Evolutionary conservation across 1,284 basidiomycete genomes (phyloP).

Genomic region (Sanghuangporus baumii): DNA sequence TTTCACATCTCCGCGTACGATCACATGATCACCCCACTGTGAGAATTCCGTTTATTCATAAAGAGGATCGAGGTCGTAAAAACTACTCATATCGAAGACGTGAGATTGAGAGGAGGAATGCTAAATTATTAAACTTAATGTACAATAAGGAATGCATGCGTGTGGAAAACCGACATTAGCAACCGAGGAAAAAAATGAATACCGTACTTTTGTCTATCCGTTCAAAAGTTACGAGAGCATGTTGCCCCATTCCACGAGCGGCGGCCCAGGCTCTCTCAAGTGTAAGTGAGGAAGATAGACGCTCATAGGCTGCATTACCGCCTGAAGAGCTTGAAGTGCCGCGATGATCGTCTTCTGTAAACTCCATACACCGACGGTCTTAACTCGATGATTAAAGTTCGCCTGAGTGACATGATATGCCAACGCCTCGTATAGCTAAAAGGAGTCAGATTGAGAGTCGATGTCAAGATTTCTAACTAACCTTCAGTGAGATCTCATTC

Average conservation of each 20-base stretch:
- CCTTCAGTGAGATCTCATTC: conserved; percentile 77
- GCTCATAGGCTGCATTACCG: conserved; percentile 50
- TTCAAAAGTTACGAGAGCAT: background rate
- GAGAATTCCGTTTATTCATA: background rate
- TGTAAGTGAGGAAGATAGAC: conserved; percentile 41
- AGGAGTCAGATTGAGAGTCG: background rate
- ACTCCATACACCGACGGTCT: conserved; percentile 81
- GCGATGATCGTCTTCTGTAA: conserved; percentile 69
- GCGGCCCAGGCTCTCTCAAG: conserved; percentile 26
- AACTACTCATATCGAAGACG: background rate
- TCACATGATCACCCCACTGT: background rate
- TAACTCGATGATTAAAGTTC: conserved; percentile 82
- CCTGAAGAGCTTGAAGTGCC: conserved; percentile 53
- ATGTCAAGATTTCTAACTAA: conserved; percentile 23
- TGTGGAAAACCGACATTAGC: background rate
- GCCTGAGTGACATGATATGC: conserved; percentile 87
- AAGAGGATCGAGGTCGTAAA: background rate
- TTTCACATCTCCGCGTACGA: background rate
- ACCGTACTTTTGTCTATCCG: background rate
- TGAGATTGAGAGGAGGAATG: background rate
- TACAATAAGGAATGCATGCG: background rate
- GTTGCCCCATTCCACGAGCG: conserved; percentile 11
- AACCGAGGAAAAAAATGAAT: background rate
- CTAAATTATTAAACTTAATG: background rate
- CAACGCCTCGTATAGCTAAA: conserved; percentile 82